Conservation (phyloP, 257 asterid genomes). For the Nemophila menziesii region DNA sequence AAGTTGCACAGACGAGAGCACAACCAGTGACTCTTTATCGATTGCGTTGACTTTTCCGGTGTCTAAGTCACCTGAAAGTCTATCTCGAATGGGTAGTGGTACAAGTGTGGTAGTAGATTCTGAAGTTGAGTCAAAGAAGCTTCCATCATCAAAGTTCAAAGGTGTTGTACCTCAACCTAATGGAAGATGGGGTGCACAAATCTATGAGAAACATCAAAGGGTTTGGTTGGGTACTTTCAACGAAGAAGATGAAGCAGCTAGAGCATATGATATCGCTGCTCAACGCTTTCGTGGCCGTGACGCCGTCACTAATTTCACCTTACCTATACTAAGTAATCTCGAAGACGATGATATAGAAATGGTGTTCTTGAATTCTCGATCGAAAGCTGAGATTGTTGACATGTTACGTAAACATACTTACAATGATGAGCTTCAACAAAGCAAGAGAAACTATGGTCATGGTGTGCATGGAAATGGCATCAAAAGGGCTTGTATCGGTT, state of each 20-base stretch:
- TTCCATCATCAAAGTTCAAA: constrained; percentile 78
- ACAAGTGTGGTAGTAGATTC: constrained; percentile 46
- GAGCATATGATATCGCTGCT: constrained; percentile 80
- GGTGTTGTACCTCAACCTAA: constrained; percentile 98
- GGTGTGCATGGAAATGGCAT: constrained; percentile 13
- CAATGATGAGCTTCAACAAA: constrained; percentile 63
- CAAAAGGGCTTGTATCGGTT: constrained; percentile 3
- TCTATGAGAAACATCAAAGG: constrained; percentile 77
- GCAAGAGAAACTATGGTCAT: constrained; percentile 28
- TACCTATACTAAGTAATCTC: constrained; percentile 22
- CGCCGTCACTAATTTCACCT: constrained; percentile 73
- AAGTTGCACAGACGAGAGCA: constrained; percentile 46
- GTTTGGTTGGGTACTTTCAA: constrained; percentile 89
- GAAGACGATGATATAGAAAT: constrained; percentile 31
- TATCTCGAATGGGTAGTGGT: constrained; percentile 60
- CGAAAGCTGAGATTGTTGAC: constrained; percentile 77
- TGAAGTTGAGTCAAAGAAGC: constrained; percentile 70
- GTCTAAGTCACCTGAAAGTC: constrained; percentile 27
- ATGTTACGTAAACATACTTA: constrained; percentile 86
- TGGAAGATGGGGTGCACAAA: constrained; percentile 97
- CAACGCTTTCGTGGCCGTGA: constrained; percentile 88
- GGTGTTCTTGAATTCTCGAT: constrained; percentile 47
- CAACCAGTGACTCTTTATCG: constrained; percentile 42
- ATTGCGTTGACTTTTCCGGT: constrained; percentile 21
- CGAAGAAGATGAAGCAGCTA: constrained; percentile 73